Base-by-base conservation (phyloP, 116 monocot genomes). In the Iris pallida region DNA sequence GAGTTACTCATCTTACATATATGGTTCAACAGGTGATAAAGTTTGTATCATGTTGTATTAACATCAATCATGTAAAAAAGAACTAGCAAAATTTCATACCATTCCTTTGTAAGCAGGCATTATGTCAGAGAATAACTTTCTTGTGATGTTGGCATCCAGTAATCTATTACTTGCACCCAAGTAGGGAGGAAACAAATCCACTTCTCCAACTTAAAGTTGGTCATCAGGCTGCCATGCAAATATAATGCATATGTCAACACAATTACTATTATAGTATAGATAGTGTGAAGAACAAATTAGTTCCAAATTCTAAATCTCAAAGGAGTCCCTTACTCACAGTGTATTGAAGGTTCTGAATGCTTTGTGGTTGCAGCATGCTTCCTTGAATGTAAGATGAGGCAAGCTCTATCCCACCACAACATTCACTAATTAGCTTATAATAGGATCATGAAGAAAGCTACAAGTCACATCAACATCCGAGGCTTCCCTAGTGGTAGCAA, bases 341-440 rank as follows among this genome's bases (percentile, higher is more conserved):
- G 78, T 56, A 56, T 84, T 93, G 55, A 93, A 93, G 56, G 93
- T 71, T 65, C 82, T 89, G 68, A 93, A 93, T 20, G 86, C 84
- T 80, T 1, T 93, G 89, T 45, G 80, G 86, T 61, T 84, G 93
- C 71, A 93, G 59, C 66, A 78, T 64, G 64, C 68, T 89, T 20
- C 93, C 84, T 47, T 73, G 71, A 15, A 93, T 69, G 54, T 89
- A 93, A 47, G 84, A 80, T 5, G 86, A 86, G 65, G 93, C 76
- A 59, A 93, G 87, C 52, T 93, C 89, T 20, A 89, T 86, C 7
- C 93, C 89, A 62, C 93, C 89, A 69, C 93, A 93, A 52, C 89
- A 86, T 74, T 93, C 89, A 68, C 89, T 74, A 59, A 93, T 75
- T 6, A 89, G 93, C 51, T 70, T 80, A 61, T 89, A 93, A 40